Conservation (phyloP, 176 grass and related monocot genomes). For the Zea mays region Zm-B73-REFERENCE-NAM-5.0 NC_050105.1:150723501-150724000, state of each 20-base stretch:
- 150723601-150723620: slow-evolving; percentile 18
- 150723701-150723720: slow-evolving; percentile 43
- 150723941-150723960: neutral
- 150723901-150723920: neutral
- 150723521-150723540: neutral
- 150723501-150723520: neutral
- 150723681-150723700: slow-evolving; percentile 49
- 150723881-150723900: neutral
- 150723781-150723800: slow-evolving; percentile 3
- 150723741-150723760: slow-evolving; percentile 48
- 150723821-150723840: neutral
- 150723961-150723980: neutral
- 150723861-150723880: neutral
- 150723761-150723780: slow-evolving; percentile 14
- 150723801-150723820: neutral
- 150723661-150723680: slow-evolving; percentile 40
- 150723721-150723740: slow-evolving; percentile 32
- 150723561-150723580: neutral
- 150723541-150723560: slow-evolving; percentile 4
- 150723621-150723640: slow-evolving; percentile 39
- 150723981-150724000: neutral
- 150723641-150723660: slow-evolving; percentile 36
- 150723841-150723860: neutral
- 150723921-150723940: neutral
- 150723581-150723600: slow-evolving; percentile 1